Evolutionary conservation across 495 filamentous ascomycete species (phyloP), one percentile per base, ranked within the genome.

Genomic region (Lichenothelia convexa): DNA sequence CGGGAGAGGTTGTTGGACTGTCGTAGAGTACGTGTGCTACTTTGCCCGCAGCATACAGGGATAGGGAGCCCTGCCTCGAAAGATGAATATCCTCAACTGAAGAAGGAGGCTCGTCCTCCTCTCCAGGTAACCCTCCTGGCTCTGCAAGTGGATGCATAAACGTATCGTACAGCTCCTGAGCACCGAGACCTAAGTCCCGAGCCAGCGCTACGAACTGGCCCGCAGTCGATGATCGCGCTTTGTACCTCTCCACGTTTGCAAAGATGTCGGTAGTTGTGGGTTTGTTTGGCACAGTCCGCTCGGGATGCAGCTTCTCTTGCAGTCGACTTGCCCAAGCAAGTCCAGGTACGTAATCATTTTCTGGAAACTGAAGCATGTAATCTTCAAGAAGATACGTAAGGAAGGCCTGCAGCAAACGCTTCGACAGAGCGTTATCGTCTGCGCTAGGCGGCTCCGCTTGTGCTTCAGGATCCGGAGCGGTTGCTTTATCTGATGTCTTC

Each of bases 381-480:
- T 74, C 70, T 50, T 93, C 89, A 13, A 92, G 50, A 12, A 93
- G 55, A 50, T 89, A 85, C 0, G 86, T 76, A 18, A 89, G 58
- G 46, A 92, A 93, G 32, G 84, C 80, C 45, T 92, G 80, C 38
- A 94, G 56, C 20, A 93, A 65, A 38, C 69, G 77, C 26, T 57
- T 57, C 47, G 79, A 72, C 38, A 91, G 57, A 8, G 60, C 57
- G 0, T 56, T 55, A 21, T 67, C 65, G 38, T 84, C 75, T 29
- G 66, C 58, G 13, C 56, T 49, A 16, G 57, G 51, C 5, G 61
- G 57, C 17, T 62, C 54, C 22, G 57, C 62, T 43, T 78, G 68
- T 4, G 75, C 78, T 58, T 93, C 86, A 2, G 83, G 83, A 46
- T 92, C 84, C 7, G 82, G 79, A 1, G 79, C 82, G 13, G 62